Base-by-base conservation (phyloP, 2,329 filamentous ascomycete genomes). In the Colletotrichum sp. region DNA sequence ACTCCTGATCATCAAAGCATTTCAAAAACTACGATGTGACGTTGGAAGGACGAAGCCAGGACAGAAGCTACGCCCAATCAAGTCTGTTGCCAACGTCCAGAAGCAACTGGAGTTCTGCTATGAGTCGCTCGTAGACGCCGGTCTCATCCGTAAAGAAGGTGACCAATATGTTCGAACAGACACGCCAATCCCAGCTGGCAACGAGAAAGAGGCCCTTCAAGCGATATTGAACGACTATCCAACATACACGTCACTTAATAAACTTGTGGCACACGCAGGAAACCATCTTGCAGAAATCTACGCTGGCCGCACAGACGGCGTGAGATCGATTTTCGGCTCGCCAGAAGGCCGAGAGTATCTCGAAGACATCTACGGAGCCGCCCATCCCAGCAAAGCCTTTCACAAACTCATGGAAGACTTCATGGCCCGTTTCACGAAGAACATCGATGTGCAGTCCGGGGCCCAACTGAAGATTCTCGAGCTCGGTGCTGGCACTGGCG, bases 21-120 rank as follows among this genome's bases (percentile, higher is more conserved):
- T 73, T 8, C 71, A 68, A 22, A 73, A 73, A 25, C 39, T 73
- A 13, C 29, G 71, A 19, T 73, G 71, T 32, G 71, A 73, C 5
- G 39, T 73, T 6, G 64, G 4, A 19, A 59, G 71, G 16, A 73
- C 71, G 0, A 73, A 73, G 16, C 36, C 65, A 3, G 71, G 65
- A 1, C 71, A 73, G 13, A 69, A 69, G 22, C 57, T 73, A 2
- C 52, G 65, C 5, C 71, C 52, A 5, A 57, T 73, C 36, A 73
- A 73, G 19, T 61, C 49, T 6, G 36, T 44, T 8, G 22, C 16
- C 7, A 68, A 73, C 1, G 39, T 39, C 7, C 65, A 64, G 34
- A 69, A 73, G 22, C 71, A 73, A 11, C 65, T 73, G 4, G 71
- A 73, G n/a, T 73, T 73, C 29, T 73, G 71, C 39, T 32, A 36